A percentile compares a stretch with the other conserved stretches of the same genome.
phyloP scores from a whole-genome alignment of 495 filamentous ascomycete genomes.

The Penicillium nucicola region DNA sequence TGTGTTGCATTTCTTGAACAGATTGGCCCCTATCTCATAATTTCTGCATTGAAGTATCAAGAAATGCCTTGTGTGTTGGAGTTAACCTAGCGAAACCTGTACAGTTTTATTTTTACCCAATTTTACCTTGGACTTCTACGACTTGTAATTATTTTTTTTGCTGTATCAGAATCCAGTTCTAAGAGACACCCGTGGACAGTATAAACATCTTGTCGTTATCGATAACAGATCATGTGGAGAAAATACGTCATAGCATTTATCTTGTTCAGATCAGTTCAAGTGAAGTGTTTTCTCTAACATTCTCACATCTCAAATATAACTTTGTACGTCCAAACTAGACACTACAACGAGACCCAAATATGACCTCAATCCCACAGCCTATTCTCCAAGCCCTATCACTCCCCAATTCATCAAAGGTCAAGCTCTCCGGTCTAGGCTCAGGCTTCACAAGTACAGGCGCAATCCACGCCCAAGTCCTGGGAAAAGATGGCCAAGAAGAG shows the following conservation, averaged over 20 bases:
- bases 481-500: constrained; percentile 40
- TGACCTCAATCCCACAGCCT: constrained; percentile 49
- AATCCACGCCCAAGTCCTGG: constrained; percentile 50
- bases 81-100: background rate
- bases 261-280: background rate
- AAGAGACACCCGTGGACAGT: no score
- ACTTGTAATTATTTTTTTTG: no score
- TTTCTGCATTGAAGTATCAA: background rate
- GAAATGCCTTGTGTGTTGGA: background rate
- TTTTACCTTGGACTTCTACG: no score
- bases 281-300: background rate
- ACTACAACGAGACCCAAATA: constrained; percentile 1
- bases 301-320: background rate
- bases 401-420: constrained; percentile 48
- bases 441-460: constrained; percentile 74
- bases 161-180: no score
- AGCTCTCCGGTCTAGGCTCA: constrained; percentile 58
- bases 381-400: constrained; percentile 67
- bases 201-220: no score
- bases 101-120: no score
- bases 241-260: constrained; percentile 18
- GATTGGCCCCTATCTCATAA: constrained; percentile 21
- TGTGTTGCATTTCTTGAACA: constrained; percentile 63
- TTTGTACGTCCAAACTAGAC: background rate
- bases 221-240: constrained; percentile 5